Percentiles rank a stretch among this genome's conserved stretches.
These are phyloP conservation scores for Fusarium lateritium DNA, from an alignment of 2,329 filamentous ascomycete species.

Conservation along the genomic window DNA sequence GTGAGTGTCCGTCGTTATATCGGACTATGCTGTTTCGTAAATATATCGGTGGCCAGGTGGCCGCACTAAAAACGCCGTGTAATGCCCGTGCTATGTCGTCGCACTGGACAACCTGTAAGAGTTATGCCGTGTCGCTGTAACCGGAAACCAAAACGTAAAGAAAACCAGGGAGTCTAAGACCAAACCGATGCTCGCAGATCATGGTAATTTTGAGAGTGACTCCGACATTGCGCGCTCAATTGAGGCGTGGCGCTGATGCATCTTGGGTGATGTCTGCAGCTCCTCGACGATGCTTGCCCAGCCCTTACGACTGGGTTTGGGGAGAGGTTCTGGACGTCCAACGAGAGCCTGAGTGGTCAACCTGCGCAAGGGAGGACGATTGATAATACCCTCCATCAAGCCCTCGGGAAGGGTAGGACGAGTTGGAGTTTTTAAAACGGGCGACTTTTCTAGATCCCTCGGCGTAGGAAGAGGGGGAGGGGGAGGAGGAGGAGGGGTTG, in stretches of 20 bases:
- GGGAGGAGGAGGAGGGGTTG: conserved; percentile 49
- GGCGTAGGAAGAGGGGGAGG: conserved; percentile 49
- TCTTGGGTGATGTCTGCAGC: conserved; percentile 71
- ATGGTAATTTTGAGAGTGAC: conserved; percentile 52
- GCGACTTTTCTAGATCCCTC: conserved; percentile 56
- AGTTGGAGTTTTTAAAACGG: conserved; percentile 49
- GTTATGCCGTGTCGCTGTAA: conserved; percentile 37
- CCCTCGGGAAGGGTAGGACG: conserved; percentile 58
- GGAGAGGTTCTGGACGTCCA: conserved; percentile 65
- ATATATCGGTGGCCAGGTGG: conserved; percentile 35
- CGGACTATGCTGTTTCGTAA: conserved; percentile 39
- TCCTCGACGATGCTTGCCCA: conserved; percentile 77
- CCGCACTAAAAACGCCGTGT: conserved; percentile 45
- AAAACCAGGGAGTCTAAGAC: conserved; percentile 32
- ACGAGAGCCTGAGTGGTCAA: conserved; percentile 67
- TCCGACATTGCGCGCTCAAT: conserved; percentile 70
- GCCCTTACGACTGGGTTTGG: conserved; percentile 61
- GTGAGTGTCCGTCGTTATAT: conserved; percentile 24
- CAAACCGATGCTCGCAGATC: conserved; percentile 23
- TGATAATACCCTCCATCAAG: conserved; percentile 61
- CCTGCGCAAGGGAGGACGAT: conserved; percentile 65
- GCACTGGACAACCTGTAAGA: conserved; percentile 39
- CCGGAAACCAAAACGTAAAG: conserved; percentile 38
- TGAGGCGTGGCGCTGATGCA: conserved; percentile 74
- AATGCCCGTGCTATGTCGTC: conserved; percentile 33